A percentile compares a stretch with the other conserved stretches of the same genome.
phyloP scores from a whole-genome alignment of 2,329 filamentous ascomycete genomes.

The Madurella fahalii region DNA sequence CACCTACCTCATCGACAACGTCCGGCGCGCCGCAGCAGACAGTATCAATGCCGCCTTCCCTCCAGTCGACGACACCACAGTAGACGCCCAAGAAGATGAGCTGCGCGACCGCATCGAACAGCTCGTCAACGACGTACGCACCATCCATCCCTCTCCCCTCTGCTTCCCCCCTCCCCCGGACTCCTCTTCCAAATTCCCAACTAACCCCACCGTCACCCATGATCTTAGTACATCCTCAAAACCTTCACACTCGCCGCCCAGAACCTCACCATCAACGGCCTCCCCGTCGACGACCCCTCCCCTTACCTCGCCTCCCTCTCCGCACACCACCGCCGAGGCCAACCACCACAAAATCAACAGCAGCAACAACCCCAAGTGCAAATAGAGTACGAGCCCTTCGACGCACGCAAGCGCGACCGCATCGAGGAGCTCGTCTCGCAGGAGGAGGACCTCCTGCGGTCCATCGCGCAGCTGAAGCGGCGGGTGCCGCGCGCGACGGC shows the following conservation, averaged over 20 bases:
- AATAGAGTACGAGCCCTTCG: conserved; percentile 61
- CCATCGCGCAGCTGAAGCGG: conserved; percentile 58
- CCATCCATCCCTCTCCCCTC: background rate
- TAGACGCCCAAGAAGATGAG: conserved; percentile 47
- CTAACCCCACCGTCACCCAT: background rate
- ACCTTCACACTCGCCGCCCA: conserved; percentile 56
- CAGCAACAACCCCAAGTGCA: conserved; percentile 26
- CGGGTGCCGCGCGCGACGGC: conserved; percentile 46
- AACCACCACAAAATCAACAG: background rate
- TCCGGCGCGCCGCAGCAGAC: conserved; percentile 62
- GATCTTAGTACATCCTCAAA: conserved; percentile 54
- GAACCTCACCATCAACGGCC: conserved; percentile 61
- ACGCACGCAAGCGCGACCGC: conserved; percentile 53
- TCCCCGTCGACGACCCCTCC: conserved; percentile 42
- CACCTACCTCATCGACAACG: conserved; percentile 63
- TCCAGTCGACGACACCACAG: conserved; percentile 53
- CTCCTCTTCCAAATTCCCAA: background rate
- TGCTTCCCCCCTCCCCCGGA: background rate
- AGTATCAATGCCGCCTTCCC: conserved; percentile 67
- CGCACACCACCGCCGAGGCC: conserved; percentile 2
- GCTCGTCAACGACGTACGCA: conserved; percentile 53
- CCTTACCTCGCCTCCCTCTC: conserved; percentile 33
- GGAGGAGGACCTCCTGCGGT: conserved; percentile 60
- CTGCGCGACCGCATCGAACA: conserved; percentile 56
- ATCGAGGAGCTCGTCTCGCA: conserved; percentile 58